Evolutionary conservation across 78 protist species (phyloP).

Genomic region (Dictyostelium firmibasis): DNA sequence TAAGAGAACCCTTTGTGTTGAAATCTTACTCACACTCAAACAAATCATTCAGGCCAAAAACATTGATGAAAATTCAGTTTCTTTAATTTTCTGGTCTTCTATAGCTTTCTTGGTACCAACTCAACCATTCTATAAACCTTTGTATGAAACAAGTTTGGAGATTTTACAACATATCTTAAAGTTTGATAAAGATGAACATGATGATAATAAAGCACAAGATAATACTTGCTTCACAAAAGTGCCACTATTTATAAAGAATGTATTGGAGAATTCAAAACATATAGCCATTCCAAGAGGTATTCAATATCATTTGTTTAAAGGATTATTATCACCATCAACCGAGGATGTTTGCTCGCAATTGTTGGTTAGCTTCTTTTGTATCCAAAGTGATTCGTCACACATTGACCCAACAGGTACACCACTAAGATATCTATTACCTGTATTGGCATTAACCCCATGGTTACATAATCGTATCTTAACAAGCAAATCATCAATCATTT

Average conservation of each 20-base stretch:
- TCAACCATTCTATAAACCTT: slow-evolving; percentile 48
- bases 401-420: slow-evolving; percentile 52
- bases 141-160: slow-evolving; percentile 42
- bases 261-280: slow-evolving; percentile 5
- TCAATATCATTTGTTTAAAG: slow-evolving; percentile 67
- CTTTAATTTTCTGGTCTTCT: slow-evolving; percentile 43
- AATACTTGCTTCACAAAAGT: not conserved
- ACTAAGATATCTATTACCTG: slow-evolving; percentile 28
- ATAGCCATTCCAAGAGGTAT: slow-evolving; percentile 49
- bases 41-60: slow-evolving; percentile 41
- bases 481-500: slow-evolving; percentile 52
- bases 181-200: not conserved
- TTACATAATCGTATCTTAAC: slow-evolving; percentile 60
- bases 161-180: not conserved
- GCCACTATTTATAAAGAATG: not conserved
- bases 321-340: slow-evolving; percentile 15
- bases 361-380: slow-evolving; percentile 1
- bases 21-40: slow-evolving; percentile 25
- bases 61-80: slow-evolving; percentile 43
- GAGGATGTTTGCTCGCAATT: slow-evolving; percentile 36
- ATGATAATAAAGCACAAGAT: not conserved
- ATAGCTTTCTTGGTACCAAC: not conserved
- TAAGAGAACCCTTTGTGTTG: slow-evolving; percentile 54
- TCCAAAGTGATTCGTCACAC: not conserved
- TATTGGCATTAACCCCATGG: slow-evolving; percentile 46